Base-by-base conservation (phyloP, 2,329 filamentous ascomycete genomes). In the Alternaria panax region DNA sequence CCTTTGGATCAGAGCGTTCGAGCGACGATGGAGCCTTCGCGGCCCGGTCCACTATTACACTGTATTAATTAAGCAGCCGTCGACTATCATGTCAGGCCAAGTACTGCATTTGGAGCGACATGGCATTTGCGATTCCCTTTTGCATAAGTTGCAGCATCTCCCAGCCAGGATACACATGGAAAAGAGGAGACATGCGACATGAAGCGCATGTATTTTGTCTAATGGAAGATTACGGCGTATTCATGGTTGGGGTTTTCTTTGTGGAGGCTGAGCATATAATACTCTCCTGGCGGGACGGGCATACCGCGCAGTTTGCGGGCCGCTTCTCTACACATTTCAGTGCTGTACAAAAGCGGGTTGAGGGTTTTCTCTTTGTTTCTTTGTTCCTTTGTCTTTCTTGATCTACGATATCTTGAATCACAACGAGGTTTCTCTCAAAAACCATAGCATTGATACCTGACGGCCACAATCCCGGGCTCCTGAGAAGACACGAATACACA, bases 21-120 rank as follows among this genome's bases (percentile, higher is more conserved):
- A 74, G 72, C 72, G 65, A 61, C 57, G 54, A 57, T 61, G 30
- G 59, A 51, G 52, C 30, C 57, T 53, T 38, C 59, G 57, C 46
- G 63, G 58, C 62, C 65, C 67, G 61, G 57, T 57, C 62, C 68
- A 54, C 54, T 43, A 60, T 53, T 62, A 64, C 60, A 61, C 50
- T 76, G 71, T 74, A 74, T 73, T 73, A 75, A 65, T 71, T 75
- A 69, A 61, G 63, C 65, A 63, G 62, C 57, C 63, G 65, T 64
- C 66, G 66, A 67, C 59, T 67, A 55, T 52, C 51, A 60, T 53
- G 52, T 50, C 68, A 55, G 60, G 59, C 57, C 46, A 54, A 58
- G 67, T 69, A 59, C 65, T 73, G 74, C 74, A 74, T 76, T 70
- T 73, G 67, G 64, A 74, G 70, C 74, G 73, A 66, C 70, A 67